Evolutionary conservation across 176 grass and related monocot genomes (phyloP), one percentile per base, ranked within the genome.

Genomic region (Raddia guianensis): DNA sequence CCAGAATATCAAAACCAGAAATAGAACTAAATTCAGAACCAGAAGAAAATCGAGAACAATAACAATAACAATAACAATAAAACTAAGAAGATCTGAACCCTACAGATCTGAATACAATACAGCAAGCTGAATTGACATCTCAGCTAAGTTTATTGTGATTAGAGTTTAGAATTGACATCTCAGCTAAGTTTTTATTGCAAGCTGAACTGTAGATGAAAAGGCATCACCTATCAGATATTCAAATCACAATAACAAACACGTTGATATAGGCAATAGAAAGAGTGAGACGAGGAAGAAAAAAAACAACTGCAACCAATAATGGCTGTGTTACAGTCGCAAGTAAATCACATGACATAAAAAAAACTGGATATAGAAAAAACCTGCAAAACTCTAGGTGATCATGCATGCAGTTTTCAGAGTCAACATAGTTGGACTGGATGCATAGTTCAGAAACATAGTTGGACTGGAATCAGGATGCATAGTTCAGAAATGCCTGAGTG

Each of bases 401-500:
- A 27, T 43, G 8, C 12, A 32, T 55, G 11, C 12, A 68, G 37
- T 46, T 68, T 80, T 37, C 6, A 80, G 50, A 27, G 4, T 68
- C 12, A 1, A 47, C 11, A 51, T 18, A 52, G 47, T 53, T 8
- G 4, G 15, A 12, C 12, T 42, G 2, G 27, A 48, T 68, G 6
- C 9, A 75, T 12, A 83, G 12, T 55, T 43, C 20, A 82, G 12
- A n/a, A n/a, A n/a, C n/a, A n/a, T n/a, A n/a, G n/a, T n/a, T n/a
- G n/a, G n/a, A n/a, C n/a, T n/a, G n/a, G n/a, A n/a, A n/a, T n/a
- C n/a, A n/a, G n/a, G n/a, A n/a, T n/a, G n/a, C n/a, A n/a, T n/a
- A n/a, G n/a, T n/a, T n/a, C n/a, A n/a, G n/a, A 72, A n/a, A 82
- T 40, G 37, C 46, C 43, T 64, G 34, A 42, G 49, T 53, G 34